Base-by-base conservation (phyloP, 768 basidiomycete genomes). In the Solioccasus polychromus region DNA sequence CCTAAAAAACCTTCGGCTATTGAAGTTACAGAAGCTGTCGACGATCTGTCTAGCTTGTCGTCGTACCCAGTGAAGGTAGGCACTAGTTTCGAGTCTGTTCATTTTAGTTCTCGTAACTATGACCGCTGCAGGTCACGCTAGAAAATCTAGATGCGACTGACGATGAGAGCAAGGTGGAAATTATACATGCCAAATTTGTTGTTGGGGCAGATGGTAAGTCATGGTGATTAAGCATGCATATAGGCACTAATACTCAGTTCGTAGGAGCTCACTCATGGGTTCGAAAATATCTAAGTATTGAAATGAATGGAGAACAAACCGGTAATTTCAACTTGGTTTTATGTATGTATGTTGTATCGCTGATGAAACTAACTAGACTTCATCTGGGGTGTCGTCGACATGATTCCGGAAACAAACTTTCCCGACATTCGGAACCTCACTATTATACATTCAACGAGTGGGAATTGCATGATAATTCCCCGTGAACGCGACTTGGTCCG, bases 301-400 rank as follows among this genome's bases (percentile, higher is more conserved):
- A 62, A 8, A 73, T 76, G 66, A 63, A 73, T 24, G 74, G 73
- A 11, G 72, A 75, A 50, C 66, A 64, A 53, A 73, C 68, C 20
- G 72, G 73, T 62, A 46, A 51, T 24, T 5, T 11, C n/a, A 9
- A 6, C 12, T 4, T 18, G 30, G n/a, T 32, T 15, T 3, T 23
- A 7, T 25, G 2, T 22, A 36, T 41, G 15, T 34, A 5, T n/a
- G n/a, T n/a, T 34, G 17, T 18, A 18, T 32, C 2, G 15, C 12
- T 41, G 6, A 35, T 25, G 10, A 30, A 35, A 3, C 17, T 24
- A 14, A 10, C 74, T 72, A 62, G 80, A 88, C 45, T 83, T 74
- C 48, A 73, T 88, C 17, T 91, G 88, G 88, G 88, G 88, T 3
- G 87, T 89, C 5, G 66, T 88, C 14, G 87, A 88, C 61, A 69